These are phyloP conservation scores for Hypomontagnella submonticulosa DNA, from an alignment of 495 filamentous ascomycete species.

Conservation along the genomic window DNA sequence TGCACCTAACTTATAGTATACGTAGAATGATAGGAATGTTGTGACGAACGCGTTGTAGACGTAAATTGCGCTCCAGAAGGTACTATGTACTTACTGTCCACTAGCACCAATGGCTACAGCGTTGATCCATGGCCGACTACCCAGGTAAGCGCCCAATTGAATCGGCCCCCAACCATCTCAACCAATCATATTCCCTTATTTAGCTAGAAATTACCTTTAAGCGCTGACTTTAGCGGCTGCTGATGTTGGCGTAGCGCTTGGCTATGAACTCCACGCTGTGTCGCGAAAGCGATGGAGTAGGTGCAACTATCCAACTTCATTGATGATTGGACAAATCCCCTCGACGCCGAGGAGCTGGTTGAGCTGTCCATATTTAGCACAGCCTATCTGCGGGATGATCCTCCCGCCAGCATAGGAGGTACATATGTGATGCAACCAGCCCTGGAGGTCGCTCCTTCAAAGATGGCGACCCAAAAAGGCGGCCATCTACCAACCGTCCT, in stretches of 20 bases:
- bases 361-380: slow-evolving; percentile 28
- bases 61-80: too few species aligned
- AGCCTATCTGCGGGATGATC: slow-evolving; percentile 27
- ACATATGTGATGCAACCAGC: slow-evolving; percentile 16
- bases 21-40: too few species aligned
- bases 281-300: slow-evolving; percentile 17
- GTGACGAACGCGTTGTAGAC: too few species aligned
- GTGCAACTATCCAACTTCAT: slow-evolving; percentile 27
- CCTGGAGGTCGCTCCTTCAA: slow-evolving; percentile 1
- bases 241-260: slow-evolving; percentile 25
- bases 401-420: slow-evolving; percentile 11
- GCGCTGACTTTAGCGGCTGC: slow-evolving; percentile 39
- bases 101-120: too few species aligned
- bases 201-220: slow-evolving; percentile 6
- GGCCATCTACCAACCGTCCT: slow-evolving; percentile 18
- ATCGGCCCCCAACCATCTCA: slow-evolving; percentile 7
- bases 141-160: slow-evolving; percentile 20
- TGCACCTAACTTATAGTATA: too few species aligned
- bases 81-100: too few species aligned
- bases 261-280: slow-evolving; percentile 8
- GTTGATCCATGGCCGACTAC: neutral
- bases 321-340: slow-evolving; percentile 33
- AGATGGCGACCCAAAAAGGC: slow-evolving; percentile 37
- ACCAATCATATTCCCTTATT: slow-evolving; percentile 18
- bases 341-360: slow-evolving; percentile 39